Conservation (phyloP, 495 filamentous ascomycete species). For the Rostrohypoxylon terebratum region DNA sequence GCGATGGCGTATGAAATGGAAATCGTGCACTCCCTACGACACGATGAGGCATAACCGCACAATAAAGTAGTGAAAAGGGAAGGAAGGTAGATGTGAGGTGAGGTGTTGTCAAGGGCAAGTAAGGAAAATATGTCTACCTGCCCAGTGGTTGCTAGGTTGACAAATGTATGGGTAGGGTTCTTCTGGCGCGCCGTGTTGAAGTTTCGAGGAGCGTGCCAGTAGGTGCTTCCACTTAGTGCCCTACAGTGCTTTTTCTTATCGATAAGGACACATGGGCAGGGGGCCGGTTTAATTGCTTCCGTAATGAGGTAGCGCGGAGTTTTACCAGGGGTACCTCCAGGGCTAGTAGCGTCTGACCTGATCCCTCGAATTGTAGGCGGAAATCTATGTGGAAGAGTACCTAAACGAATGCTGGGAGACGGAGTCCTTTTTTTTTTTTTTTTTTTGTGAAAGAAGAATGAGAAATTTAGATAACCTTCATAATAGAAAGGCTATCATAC, state of each 20-base stretch:
- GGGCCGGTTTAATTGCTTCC: slow-evolving; percentile 14
- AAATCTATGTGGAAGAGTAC: no score
- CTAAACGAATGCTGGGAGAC: no score
- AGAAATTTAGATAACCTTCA: no score
- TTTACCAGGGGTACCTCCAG: neutral
- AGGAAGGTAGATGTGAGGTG: neutral
- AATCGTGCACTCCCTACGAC: neutral
- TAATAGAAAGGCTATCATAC: neutral
- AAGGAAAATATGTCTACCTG: neutral
- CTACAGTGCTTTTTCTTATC: slow-evolving; percentile 7
- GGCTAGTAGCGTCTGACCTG: neutral
- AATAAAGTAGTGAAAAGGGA: neutral
- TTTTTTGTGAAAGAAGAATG: no score
- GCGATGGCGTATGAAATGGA: neutral
- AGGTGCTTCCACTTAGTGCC: no score
- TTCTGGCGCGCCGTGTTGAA: slow-evolving; percentile 24
- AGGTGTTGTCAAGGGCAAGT: neutral
- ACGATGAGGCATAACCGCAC: neutral
- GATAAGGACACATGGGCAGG: slow-evolving; percentile 6
- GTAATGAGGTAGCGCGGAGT: neutral
- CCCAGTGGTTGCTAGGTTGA: neutral
- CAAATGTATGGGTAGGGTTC: neutral
- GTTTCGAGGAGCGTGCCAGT: slow-evolving; percentile 21
- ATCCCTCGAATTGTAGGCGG: neutral
- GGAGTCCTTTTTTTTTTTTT: no score